Evolutionary conservation across 805 yeast species (phyloP), one percentile per base, ranked within the genome.

Genomic region (Barnettozyma salicaria): DNA sequence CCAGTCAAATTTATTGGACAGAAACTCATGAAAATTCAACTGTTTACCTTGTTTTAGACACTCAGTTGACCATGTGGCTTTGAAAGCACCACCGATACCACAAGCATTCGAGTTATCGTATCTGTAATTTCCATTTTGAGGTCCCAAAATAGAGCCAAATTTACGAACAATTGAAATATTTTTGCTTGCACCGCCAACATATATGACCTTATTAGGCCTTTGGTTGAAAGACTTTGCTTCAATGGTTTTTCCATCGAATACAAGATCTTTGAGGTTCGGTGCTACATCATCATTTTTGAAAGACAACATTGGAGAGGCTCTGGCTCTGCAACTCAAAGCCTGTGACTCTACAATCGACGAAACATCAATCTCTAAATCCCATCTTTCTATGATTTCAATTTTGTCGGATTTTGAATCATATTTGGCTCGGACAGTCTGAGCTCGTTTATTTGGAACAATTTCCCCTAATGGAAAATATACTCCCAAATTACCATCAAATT

Each of bases 401-500:
- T 50, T 48, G 14, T 62, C 63, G 1, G 54, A 48, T 1, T 46
- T 35, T 3, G 47, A 42, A 29, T 63, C 53, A 44, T 72, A 68
- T 16, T 58, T 54, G 37, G 73, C 74, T 40, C 88, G 60, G 40
- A 75, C 67, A 18, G 71, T 73, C 44, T 79, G 83, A 0, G 88
- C 74, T 19, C 72, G 61, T 2, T 80, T 81, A 58, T 81, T 84
- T 12, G 97, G 97, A 17, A 87, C 85, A 46, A 88, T 88, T 56
- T 88, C 97, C n/a, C 92, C 87, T 4, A 82, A 60, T 10, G 95
- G 94, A 64, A 89, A 88, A 57, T 83, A 88, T 33, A 85, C 71
- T 0, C 95, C 96, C 20, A 88, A 57, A 42, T 71, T 68, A 31
- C 65, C 52, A 39, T 69, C 63, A 33, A 65, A 55, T 17, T 43